phyloP scores from a whole-genome alignment of 2,329 filamentous ascomycete genomes.

The Pseudofabraea citricarpa region DNA sequence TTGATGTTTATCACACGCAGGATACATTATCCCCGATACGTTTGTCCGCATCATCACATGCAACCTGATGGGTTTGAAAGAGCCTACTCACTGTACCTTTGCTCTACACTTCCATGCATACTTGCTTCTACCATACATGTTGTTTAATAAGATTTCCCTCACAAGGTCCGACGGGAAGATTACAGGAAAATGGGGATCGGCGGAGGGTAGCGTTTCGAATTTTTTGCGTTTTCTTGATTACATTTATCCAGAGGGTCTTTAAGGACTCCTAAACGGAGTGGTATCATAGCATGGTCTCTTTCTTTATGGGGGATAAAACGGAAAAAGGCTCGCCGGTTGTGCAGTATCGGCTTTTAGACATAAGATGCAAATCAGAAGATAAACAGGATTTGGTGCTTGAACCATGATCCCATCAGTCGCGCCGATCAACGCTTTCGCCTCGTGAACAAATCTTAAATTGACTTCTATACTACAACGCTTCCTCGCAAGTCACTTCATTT shows the following conservation, averaged over 20 bases:
- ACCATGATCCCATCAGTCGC: neutral
- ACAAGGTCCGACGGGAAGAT: slow-evolving; percentile 11
- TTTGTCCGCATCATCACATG: neutral
- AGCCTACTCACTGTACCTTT: neutral
- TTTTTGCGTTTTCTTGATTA: slow-evolving; percentile 2
- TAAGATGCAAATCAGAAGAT: slow-evolving; percentile 2
- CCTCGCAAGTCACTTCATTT: too few species aligned
- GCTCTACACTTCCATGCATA: slow-evolving; percentile 2
- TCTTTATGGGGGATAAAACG: too few species aligned
- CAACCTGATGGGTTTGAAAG: neutral
- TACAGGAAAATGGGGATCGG: slow-evolving; percentile 16
- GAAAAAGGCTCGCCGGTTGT: slow-evolving; percentile 1
- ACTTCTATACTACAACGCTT: neutral
- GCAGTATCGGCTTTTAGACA: neutral
- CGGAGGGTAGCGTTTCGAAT: slow-evolving; percentile 21
- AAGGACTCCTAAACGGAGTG: neutral
- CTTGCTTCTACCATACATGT: slow-evolving; percentile 5
- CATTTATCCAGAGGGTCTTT: neutral
- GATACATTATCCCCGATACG: too few species aligned
- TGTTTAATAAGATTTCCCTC: slow-evolving; percentile 12
- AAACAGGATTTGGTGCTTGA: neutral
- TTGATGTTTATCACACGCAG: too few species aligned
- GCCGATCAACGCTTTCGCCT: too few species aligned
- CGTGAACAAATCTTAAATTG: too few species aligned
- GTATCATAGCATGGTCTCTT: too few species aligned